phyloP scores from a whole-genome alignment of 164 flowering plant species.

The Buxus sempervirens region DNA sequence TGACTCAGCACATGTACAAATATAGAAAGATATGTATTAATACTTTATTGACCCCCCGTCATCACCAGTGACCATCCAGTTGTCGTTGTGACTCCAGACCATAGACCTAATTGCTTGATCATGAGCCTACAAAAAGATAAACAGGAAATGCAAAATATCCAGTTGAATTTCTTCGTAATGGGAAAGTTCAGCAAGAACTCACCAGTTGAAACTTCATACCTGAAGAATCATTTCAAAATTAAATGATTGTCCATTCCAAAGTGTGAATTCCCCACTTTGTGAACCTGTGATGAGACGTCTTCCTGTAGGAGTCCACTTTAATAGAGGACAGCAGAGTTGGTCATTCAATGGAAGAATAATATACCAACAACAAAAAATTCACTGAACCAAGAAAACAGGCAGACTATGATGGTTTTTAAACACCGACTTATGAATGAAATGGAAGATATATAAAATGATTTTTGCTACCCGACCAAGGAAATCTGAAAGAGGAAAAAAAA shows the following conservation, averaged over 20 bases:
- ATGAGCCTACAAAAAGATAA: conserved; percentile 69
- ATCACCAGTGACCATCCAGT: conserved; percentile 99
- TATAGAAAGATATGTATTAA: neutral
- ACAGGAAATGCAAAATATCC: conserved; percentile 4
- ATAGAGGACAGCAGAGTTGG: conserved; percentile 11
- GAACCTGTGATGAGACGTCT: conserved; percentile 98
- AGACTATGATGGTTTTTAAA: too few species aligned
- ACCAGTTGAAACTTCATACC: conserved; percentile 35
- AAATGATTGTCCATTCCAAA: conserved; percentile 99
- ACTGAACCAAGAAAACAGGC: neutral
- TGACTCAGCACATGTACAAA: neutral
- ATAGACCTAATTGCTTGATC: conserved; percentile 97
- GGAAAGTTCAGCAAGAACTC: neutral
- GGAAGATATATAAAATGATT: too few species aligned
- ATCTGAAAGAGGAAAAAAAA: too few species aligned
- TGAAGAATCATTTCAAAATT: conserved; percentile 99
- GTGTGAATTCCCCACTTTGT: conserved; percentile 98
- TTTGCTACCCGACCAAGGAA: too few species aligned
- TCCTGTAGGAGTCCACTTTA: conserved; percentile 96
- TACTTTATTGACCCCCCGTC: conserved; percentile 99
- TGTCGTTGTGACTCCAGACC: conserved; percentile 99
- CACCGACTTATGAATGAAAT: too few species aligned
- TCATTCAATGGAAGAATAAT: conserved; percentile 7
- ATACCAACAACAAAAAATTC: neutral
- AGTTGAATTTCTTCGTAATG: neutral